Base-by-base conservation (phyloP, 306 rosid genomes). In the Potentilla sterilis region DNA sequence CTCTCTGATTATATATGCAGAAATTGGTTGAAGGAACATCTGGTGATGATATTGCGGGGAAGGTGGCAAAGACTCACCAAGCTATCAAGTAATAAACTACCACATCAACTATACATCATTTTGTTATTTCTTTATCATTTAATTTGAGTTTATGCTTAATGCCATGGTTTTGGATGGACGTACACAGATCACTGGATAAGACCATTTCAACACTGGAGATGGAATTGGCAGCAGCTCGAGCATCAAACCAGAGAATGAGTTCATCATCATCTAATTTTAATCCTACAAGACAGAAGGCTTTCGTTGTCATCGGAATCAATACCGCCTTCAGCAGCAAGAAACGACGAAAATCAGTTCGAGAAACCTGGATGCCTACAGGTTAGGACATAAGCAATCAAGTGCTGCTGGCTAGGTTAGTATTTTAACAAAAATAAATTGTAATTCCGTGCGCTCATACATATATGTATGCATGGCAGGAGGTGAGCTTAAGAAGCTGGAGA, bases 291-390 rank as follows among this genome's bases (percentile, higher is more conserved):
- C 85, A 86, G 64, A 92, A 85, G 79, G 97, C 93, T 55, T 92
- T 94, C 44, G 97, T 90, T 54, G 97, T 94, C 80, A 79, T 92
- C 40, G 98, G 97, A 35, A 90, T 94, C 34, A 94, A 94, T 65
- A 94, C 98, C 9, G 98, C 91, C 0, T 94, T 94, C 58, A 94
- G 98, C 80, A 94, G 98, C 88, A 85, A 77, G 77, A 86, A 79
- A 79, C 75, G 98, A 51, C 75, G 98, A 75, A 89, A 92, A 64
- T 87, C 97, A 0, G 74, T 94, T 28, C 87, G 98, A 15, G 79
- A 87, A 52, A 90, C 97, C 16, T 94, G 98, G 98, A 77, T 94
- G 87, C 95, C 96, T 19, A 82, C 79, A 81, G 97, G 97, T 88
- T 22, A 3, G 8, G 49, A 24, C 34, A 4, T 28, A 3, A 6